Conservation (phyloP, 2,329 filamentous ascomycete species). For the Neopestalotiopsis clavispora region DNA sequence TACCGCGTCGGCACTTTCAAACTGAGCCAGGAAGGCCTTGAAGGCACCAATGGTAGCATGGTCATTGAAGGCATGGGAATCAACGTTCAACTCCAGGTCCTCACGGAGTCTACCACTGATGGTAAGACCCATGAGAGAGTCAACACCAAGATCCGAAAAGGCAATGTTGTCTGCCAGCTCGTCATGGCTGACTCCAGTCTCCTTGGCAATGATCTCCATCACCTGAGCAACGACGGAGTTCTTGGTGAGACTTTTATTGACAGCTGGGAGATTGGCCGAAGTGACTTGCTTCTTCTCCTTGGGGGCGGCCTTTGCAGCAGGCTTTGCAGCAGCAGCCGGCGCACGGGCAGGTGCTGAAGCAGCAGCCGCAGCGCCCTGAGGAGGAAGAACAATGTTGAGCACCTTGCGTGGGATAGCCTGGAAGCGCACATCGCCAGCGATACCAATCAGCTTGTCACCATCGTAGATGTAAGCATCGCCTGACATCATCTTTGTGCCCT, state of each 20-base stretch:
- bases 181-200: slow-evolving; percentile 58
- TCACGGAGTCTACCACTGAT: slow-evolving; percentile 62
- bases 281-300: slow-evolving; percentile 52
- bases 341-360: slow-evolving; percentile 38
- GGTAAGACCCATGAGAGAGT: slow-evolving; percentile 66
- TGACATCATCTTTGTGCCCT: slow-evolving; percentile 55
- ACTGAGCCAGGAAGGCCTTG: slow-evolving; percentile 47
- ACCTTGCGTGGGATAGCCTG: slow-evolving; percentile 69
- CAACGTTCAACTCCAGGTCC: slow-evolving; percentile 60
- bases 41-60: slow-evolving; percentile 59
- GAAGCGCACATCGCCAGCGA: slow-evolving; percentile 65
- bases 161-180: slow-evolving; percentile 61
- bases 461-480: slow-evolving; percentile 62
- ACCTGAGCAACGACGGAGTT: slow-evolving; percentile 49
- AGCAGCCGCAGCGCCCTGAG: slow-evolving; percentile 53
- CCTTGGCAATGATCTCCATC: slow-evolving; percentile 59
- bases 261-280: slow-evolving; percentile 49
- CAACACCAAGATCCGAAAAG: slow-evolving; percentile 63
- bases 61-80: slow-evolving; percentile 59
- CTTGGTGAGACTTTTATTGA: slow-evolving; percentile 55
- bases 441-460: slow-evolving; percentile 52
- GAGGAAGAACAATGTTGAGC: slow-evolving; percentile 70
- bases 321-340: slow-evolving; percentile 38
- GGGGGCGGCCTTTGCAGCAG: slow-evolving; percentile 39
- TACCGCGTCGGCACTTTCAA: slow-evolving; percentile 33